phyloP scores from a whole-genome alignment of 1,139 yeast genomes.

The Sugiyamaella grinbergsii region DNA sequence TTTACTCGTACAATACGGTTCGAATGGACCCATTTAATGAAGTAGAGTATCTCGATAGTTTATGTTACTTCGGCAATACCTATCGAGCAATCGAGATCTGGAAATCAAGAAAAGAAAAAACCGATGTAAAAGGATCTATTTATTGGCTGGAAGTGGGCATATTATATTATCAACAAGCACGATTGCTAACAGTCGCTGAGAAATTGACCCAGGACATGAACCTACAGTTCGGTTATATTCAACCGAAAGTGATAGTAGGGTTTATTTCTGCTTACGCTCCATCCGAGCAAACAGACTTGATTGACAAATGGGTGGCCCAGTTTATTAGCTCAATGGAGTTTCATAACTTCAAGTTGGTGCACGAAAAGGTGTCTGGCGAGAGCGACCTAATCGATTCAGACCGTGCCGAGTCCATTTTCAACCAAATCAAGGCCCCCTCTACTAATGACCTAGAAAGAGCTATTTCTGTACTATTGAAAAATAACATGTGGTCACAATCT shows the following conservation, averaged over 20 bases:
- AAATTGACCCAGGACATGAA: slow-evolving; percentile 29
- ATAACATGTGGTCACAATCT: slow-evolving; percentile 28
- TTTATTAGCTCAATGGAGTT: slow-evolving; percentile 26
- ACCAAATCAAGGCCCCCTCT: slow-evolving; percentile 24
- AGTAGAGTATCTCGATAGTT: slow-evolving; percentile 40
- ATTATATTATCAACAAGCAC: slow-evolving; percentile 37
- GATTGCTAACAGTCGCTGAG: slow-evolving; percentile 32
- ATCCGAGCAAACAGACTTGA: slow-evolving; percentile 24
- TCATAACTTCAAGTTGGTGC: slow-evolving; percentile 15
- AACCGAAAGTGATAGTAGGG: slow-evolving; percentile 34
- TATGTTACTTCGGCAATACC: slow-evolving; percentile 32
- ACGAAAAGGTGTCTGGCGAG: not conserved
- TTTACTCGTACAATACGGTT: slow-evolving; percentile 38
- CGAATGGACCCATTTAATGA: slow-evolving; percentile 45
- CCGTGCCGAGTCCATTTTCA: slow-evolving; percentile 29
- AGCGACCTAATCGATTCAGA: slow-evolving; percentile 25
- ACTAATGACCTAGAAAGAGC: slow-evolving; percentile 26
- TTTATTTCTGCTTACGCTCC: slow-evolving; percentile 31
- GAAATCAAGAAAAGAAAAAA: slow-evolving; percentile 36
- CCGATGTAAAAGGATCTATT: slow-evolving; percentile 34
- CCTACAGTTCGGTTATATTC: slow-evolving; percentile 27
- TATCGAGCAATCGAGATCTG: slow-evolving; percentile 38
- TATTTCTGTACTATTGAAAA: slow-evolving; percentile 24
- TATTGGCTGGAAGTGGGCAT: slow-evolving; percentile 44
- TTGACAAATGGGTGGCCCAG: slow-evolving; percentile 31